A percentile compares a stretch with the other conserved stretches of the same genome.
Evolutionary conservation across 2,329 filamentous ascomycete species (phyloP).

Genomic region (Botryotinia narcissicola): DNA sequence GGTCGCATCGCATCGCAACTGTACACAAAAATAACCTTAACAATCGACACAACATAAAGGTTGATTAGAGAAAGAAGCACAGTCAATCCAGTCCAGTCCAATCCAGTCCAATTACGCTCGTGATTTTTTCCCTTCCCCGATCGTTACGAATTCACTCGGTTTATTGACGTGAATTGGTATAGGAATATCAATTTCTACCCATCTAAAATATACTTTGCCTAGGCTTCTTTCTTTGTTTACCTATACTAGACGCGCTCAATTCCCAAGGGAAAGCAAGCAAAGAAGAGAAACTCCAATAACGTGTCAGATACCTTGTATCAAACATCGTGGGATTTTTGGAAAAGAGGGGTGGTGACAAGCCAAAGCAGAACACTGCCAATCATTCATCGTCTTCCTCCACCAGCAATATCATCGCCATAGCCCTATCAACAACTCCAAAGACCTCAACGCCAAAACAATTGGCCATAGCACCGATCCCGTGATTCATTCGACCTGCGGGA

Average conservation of each 20-base stretch:
- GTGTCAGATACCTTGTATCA: slow-evolving; percentile 14
- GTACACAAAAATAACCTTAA: not conserved
- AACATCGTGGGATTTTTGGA: slow-evolving; percentile 1
- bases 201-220: not conserved
- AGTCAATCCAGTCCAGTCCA: not conserved
- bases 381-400: slow-evolving; percentile 21
- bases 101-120: slow-evolving; percentile 6
- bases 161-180: not conserved
- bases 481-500: slow-evolving; percentile 36
- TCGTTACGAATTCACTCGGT: not conserved
- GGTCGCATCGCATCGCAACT: not conserved
- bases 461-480: slow-evolving; percentile 34
- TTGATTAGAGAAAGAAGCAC: not conserved
- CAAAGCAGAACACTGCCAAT: slow-evolving; percentile 29
- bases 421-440: slow-evolving; percentile 36
- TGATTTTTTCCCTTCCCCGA: not conserved
- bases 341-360: not conserved
- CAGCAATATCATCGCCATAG: slow-evolving; percentile 25
- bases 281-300: not conserved
- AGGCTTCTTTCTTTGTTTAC: not conserved
- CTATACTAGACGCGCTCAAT: not conserved
- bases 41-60: not conserved
- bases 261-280: not conserved
- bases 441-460: slow-evolving; percentile 35
- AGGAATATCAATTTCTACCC: not conserved